These are phyloP conservation scores for Cyberlindnera saturnus DNA, from an alignment of 805 yeast species.

Conservation along the genomic window DNA sequence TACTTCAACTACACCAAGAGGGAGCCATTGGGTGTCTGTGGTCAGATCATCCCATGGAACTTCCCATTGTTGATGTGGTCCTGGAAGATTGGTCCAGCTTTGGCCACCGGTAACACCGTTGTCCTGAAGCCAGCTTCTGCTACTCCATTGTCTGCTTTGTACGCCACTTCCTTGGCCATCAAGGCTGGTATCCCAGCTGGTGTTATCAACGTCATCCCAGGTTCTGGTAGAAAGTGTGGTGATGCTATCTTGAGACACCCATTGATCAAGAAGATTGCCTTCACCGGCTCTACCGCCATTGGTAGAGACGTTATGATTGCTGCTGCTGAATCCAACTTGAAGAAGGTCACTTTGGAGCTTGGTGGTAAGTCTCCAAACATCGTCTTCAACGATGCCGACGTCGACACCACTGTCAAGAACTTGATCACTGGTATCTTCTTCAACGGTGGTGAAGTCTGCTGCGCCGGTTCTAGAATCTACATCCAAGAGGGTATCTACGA, in stretches of 20 bases:
- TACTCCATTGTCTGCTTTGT: slow-evolving; percentile 62
- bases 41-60: slow-evolving; percentile 70
- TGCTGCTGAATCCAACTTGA: slow-evolving; percentile 55
- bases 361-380: slow-evolving; percentile 70
- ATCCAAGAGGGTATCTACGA: slow-evolving; percentile 58
- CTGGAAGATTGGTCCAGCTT: slow-evolving; percentile 66
- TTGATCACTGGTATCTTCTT: slow-evolving; percentile 56
- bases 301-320: slow-evolving; percentile 56
- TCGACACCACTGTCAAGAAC: slow-evolving; percentile 39
- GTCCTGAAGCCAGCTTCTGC: slow-evolving; percentile 61
- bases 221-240: slow-evolving; percentile 58
- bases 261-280: slow-evolving; percentile 55
- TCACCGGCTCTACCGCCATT: slow-evolving; percentile 62
- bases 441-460: slow-evolving; percentile 67
- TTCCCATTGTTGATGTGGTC: slow-evolving; percentile 64
- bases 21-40: slow-evolving; percentile 68
- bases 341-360: slow-evolving; percentile 62
- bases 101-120: slow-evolving; percentile 61
- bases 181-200: slow-evolving; percentile 64
- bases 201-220: slow-evolving; percentile 56
- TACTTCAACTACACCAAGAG: slow-evolving; percentile 50
- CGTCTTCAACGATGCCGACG: slow-evolving; percentile 54
- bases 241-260: slow-evolving; percentile 52
- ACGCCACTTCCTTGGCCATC: slow-evolving; percentile 43
- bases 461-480: slow-evolving; percentile 63